phyloP scores from a whole-genome alignment of 148 eudicot genomes.

The Chenopodium berlandieri region DNA sequence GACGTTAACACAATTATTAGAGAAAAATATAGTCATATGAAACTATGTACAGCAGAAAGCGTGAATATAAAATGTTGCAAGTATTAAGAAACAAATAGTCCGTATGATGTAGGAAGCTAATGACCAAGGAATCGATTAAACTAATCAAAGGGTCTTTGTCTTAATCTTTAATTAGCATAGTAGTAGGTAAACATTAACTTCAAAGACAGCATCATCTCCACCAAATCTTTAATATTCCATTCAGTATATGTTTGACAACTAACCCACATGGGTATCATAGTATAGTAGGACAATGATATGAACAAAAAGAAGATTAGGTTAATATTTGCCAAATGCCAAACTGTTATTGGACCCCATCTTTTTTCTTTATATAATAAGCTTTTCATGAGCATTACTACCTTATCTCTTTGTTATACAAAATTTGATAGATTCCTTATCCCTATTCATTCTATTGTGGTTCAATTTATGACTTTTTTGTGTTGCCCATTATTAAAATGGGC shows the following conservation, averaged over 20 bases:
- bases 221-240: slow-evolving; percentile 9
- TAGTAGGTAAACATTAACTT: slow-evolving; percentile 4
- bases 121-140: not conserved
- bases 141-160: not conserved
- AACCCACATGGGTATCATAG: slow-evolving; percentile 20
- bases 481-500: not conserved
- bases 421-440: not conserved
- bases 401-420: slow-evolving; percentile 11
- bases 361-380: not conserved
- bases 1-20: not conserved
- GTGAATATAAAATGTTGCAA: too few species aligned
- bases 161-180: not conserved
- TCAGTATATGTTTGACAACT: not conserved
- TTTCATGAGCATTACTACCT: not conserved
- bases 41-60: too few species aligned
- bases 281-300: slow-evolving; percentile 8
- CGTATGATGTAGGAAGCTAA: too few species aligned
- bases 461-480: not conserved
- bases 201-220: slow-evolving; percentile 13
- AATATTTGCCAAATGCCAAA: not conserved
- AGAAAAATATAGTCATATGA: too few species aligned
- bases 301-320: slow-evolving; percentile 14
- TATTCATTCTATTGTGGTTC: not conserved
- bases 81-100: too few species aligned
- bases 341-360: not conserved